Evolutionary conservation across 2,329 filamentous ascomycete genomes (phyloP), one percentile per base, ranked within the genome.

Genomic region (Sporothrix inflata): DNA sequence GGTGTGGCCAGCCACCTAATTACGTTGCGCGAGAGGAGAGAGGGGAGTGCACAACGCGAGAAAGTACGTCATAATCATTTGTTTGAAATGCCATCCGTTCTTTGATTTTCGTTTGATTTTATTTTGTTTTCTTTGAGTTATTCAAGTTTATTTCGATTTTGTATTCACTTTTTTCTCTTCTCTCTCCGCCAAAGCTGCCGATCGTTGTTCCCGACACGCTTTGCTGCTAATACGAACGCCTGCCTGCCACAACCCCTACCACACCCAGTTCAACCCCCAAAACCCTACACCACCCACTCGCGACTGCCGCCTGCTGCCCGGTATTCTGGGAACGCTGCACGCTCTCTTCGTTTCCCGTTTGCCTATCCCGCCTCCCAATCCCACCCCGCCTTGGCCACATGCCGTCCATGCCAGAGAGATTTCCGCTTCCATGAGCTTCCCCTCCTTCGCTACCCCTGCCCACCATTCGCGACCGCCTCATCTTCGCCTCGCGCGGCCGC

Each of bases 401-500:
- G 57, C 57, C 53, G n/a, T n/a, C n/a, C n/a, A n/a, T n/a, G n/a
- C n/a, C n/a, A n/a, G n/a, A n/a, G n/a, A n/a, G n/a, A n/a, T 27
- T 57, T 61, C 30, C n/a, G 8, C 6, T 7, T 16, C 12, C 4
- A 11, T 40, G 34, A 21, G n/a, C n/a, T n/a, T 63, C 60, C 38
- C 60, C 21, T 38, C 63, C 61, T n/a, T 40, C 8, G 55, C 19
- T 14, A 40, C 30, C 30, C 30, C 3, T 34, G 30, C 30, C 30
- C 30, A 34, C 30, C 30, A 34, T 34, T 34, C 30, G 30, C 30
- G 30, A 49, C 47, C 47, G 61, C 40, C n/a, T 40, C 24, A 27
- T 49, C 8, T 49, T 67, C 63, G 63, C 45, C 63, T 67, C 65
- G 27, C 65, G 45, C 45, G 16, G 65, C 63, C 65, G 45, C 45